Base-by-base conservation (phyloP, 1,284 basidiomycete species). In the Trichosporon sp. region DNA sequence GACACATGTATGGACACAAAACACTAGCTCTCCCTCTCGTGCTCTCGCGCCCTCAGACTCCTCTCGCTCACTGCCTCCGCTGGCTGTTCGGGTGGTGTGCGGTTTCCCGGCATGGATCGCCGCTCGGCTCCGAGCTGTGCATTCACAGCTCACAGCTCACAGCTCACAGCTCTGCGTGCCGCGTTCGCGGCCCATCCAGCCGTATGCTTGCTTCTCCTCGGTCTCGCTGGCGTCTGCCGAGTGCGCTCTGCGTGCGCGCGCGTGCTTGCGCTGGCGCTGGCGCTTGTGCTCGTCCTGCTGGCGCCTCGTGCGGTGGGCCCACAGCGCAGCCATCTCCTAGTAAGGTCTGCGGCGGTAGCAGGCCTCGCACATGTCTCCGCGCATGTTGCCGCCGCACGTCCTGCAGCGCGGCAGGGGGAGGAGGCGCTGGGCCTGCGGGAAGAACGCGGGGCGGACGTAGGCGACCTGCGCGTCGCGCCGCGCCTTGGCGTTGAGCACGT, bases 401-500 rank as follows among this genome's bases (percentile, higher is more conserved):
- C 53, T 7, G 31, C 53, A 58, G 27, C 53, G 13, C 27, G 56
- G 44, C n/a, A 58, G 15, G 63, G 66, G 32, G 18, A 34, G 58
- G 42, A 62, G 27, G 31, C n/a, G 34, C 65, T 27, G 66, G 21
- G 27, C 60, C 58, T 47, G 64, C 1, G 27, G 35, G 56, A 11
- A 60, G 27, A 60, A 60, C 15, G 56, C 56, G 29, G 56, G 56
- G 15, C 56, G 56, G 27, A 60, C 56, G 9, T 60, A 60, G 1
- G 56, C 56, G 27, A 60, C 56, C 29, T 60, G 56, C 5, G 56
- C 56, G 9, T 60, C 56, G 1, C 56, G 13, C 12, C 56, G 65
- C 11, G 78, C 78, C 62, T 78, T 78, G 27, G 75, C 74, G 62
- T 75, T 81, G 25, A 82, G 73, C 21, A 71, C 74, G 53, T 79